Percentiles rank a stretch among this genome's conserved stretches.
These are phyloP conservation scores for Carex cristatella DNA, from an alignment of 176 grass and related monocot species.

Conservation along the genomic window DNA sequence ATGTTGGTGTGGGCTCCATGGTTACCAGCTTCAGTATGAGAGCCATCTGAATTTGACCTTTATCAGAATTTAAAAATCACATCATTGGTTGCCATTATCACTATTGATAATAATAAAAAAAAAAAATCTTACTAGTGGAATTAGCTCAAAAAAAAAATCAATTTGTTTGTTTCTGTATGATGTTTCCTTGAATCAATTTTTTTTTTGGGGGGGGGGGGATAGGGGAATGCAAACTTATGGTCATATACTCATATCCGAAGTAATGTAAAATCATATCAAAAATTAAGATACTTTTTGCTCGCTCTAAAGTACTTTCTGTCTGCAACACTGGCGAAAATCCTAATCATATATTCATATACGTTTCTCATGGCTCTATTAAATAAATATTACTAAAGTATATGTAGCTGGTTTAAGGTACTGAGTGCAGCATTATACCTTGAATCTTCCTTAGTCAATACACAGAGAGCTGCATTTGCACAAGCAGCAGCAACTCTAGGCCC, in stretches of 20 bases:
- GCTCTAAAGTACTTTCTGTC: not conserved
- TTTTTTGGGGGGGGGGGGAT: not conserved
- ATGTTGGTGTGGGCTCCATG: constrained; percentile 38
- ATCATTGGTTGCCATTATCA: not conserved
- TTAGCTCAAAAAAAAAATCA: not conserved
- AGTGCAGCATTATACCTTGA: constrained; percentile 46
- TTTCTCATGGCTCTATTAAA: constrained; percentile 1
- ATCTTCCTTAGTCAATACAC: constrained; percentile 64
- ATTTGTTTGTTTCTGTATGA: not conserved
- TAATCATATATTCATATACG: constrained; percentile 5
- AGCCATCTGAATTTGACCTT: constrained; percentile 58
- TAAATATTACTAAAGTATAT: constrained; percentile 10
- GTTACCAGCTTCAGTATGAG: constrained; percentile 39
- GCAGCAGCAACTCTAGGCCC: constrained; percentile 97
- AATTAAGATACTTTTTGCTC: no score
- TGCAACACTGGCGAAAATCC: not conserved
- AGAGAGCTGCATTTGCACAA: constrained; percentile 67
- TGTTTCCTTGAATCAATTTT: not conserved
- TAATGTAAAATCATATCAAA: not conserved
- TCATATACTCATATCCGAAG: not conserved
- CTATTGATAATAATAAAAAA: not conserved
- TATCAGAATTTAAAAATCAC: constrained; percentile 29
- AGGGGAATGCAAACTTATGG: not conserved
- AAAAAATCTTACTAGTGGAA: not conserved
- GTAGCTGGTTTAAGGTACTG: constrained; percentile 6